Conservation (phyloP, 106 monocot genomes). For the Dendrobium officinale region DNA sequence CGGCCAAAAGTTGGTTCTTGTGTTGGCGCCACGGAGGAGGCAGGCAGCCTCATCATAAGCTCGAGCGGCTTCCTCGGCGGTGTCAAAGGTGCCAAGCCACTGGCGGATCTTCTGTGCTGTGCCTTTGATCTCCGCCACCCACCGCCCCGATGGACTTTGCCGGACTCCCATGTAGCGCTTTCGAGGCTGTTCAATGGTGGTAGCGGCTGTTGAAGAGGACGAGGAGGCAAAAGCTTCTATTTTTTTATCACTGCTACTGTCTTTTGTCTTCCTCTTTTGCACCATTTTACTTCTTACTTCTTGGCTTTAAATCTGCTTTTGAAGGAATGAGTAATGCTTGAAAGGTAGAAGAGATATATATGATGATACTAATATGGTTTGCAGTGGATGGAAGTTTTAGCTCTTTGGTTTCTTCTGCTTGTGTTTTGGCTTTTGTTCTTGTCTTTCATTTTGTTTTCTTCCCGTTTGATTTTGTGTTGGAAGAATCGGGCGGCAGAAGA, state of each 20-base stretch:
- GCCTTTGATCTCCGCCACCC: slow-evolving; percentile 27
- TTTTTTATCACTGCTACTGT: not conserved
- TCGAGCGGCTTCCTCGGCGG: slow-evolving; percentile 23
- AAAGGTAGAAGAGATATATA: not conserved
- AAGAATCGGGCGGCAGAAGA: not conserved
- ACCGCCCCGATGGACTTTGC: slow-evolving; percentile 21
- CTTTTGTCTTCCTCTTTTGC: not conserved
- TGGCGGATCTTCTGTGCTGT: slow-evolving; percentile 22
- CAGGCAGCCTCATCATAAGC: slow-evolving; percentile 27
- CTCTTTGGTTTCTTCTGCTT: not conserved
- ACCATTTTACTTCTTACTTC: not conserved
- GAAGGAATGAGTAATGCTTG: not conserved
- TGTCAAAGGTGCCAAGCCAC: slow-evolving; percentile 48
- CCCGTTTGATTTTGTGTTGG: not conserved
- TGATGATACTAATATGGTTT: not conserved
- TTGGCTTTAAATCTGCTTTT: not conserved
- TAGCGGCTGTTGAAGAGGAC: not conserved
- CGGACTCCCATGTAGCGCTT: slow-evolving; percentile 22
- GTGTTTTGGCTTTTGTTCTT: not conserved
- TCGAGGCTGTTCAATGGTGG: not conserved
- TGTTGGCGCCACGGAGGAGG: slow-evolving; percentile 21
- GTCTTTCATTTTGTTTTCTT: not conserved
- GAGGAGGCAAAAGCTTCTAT: no score
- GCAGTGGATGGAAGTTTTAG: not conserved
- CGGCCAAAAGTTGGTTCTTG: slow-evolving; percentile 24